Base-by-base conservation (phyloP, 139 green algal genomes). In the Chlorella vulgaris region DNA sequence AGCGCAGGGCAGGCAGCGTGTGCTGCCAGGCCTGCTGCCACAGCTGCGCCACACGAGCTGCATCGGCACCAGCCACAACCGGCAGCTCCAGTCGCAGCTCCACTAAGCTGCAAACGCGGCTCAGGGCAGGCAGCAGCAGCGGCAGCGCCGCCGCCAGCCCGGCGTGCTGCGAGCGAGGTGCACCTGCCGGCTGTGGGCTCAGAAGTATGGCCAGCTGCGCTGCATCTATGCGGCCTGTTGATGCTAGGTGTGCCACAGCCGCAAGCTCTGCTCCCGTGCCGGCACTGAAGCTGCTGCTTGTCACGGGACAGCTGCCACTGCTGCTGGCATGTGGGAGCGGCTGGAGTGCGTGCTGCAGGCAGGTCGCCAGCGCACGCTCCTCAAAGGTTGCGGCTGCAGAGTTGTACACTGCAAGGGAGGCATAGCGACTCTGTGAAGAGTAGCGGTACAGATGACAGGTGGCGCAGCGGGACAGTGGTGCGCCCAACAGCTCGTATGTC, bases 11-110 rank as follows among this genome's bases (percentile, higher is more conserved):
- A 4, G 55, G 76, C 62, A 75, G 62, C 42, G 62, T 51, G 42
- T 74, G 42, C 76, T 74, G 62, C 76, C 62, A 74, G 21, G 76
- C 62, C 29, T 38, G 62, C 76, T 82, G 62, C 76, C 62, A 75
- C 43, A 70, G 39, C 38, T 71, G 31, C n/a, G 28, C 28, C 42
- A 70, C 4, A 3, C 73, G 51, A 7, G 53, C 53, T 1, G 53
- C 53, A n/a, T 79, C 73, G 4, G 51, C 51, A 8, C 33, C 60
- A 4, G 28, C 39, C 1, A 58, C 24, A 4, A 3, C 1, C 2
- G 74, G 74, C 38, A 80, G 58, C 74, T 22, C 39, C 55, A 80
- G 74, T 18, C n/a, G 33, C 39, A 71, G 74, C 1, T 22, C 1
- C 4, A 21, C 15, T 39, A 80, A 39, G 55, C 38, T 26, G 58